Evolutionary conservation across 176 grass and related monocot species (phyloP).

Genomic region (Triticum urartu): DNA sequence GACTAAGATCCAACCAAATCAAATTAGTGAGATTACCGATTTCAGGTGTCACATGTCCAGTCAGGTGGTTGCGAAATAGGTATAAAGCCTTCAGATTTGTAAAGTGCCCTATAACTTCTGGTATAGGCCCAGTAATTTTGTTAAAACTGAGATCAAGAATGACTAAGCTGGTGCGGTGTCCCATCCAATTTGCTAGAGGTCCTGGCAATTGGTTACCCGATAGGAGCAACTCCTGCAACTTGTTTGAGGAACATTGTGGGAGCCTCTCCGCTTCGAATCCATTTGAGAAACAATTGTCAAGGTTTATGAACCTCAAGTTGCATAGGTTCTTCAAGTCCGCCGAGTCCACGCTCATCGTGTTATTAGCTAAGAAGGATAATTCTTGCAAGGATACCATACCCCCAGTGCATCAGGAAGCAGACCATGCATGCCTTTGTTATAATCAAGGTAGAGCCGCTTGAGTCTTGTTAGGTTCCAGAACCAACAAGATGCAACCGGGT

Average conservation of each 20-base stretch:
- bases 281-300: not conserved
- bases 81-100: not conserved
- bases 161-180: not conserved
- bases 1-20: not conserved
- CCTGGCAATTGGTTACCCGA: not conserved
- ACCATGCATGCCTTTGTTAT: too few relatives aligned
- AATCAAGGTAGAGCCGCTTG: too few relatives aligned
- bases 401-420: too few relatives aligned
- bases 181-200: not conserved
- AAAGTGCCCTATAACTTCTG: not conserved
- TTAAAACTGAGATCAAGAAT: not conserved
- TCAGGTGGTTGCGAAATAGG: not conserved
- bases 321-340: not conserved
- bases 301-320: not conserved
- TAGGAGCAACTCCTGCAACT: not conserved
- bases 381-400: not conserved
- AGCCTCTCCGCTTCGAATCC: not conserved
- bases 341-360: not conserved
- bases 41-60: slow-evolving; percentile 6
- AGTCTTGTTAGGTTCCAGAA: too few relatives aligned
- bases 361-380: not conserved
- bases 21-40: not conserved
- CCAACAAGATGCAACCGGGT: too few relatives aligned
- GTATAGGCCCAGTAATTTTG: not conserved
- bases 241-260: not conserved